Percentiles rank a stretch among this genome's conserved stretches.
phyloP scores from a whole-genome alignment of 1,284 basidiomycete genomes.

The Moniliella sp. region DNA sequence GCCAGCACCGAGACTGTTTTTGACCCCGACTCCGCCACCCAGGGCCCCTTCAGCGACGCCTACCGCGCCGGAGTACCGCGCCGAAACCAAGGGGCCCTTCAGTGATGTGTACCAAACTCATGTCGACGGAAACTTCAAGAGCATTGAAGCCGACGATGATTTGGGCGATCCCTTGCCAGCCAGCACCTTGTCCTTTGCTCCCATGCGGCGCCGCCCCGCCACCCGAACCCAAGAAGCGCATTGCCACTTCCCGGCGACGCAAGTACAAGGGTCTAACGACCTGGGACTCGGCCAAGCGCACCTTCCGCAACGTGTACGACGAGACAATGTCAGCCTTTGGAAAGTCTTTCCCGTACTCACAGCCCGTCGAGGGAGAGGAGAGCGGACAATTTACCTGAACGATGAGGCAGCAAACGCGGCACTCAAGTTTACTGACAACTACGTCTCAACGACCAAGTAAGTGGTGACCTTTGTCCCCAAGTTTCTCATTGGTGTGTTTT shows the following conservation, averaged over 20 bases:
- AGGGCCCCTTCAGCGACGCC: too few relatives aligned
- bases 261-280: conserved; percentile 2
- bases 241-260: background rate
- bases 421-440: conserved; percentile 42
- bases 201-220: too few relatives aligned
- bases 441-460: conserved; percentile 86
- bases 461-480: conserved; percentile 69
- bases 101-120: background rate
- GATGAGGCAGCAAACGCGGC: conserved; percentile 19
- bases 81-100: background rate
- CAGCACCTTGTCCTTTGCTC: too few relatives aligned
- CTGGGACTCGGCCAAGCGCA: conserved; percentile 12
- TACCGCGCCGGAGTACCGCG: too few relatives aligned
- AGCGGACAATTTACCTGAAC: conserved; percentile 23
- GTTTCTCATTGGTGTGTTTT: conserved; percentile 58
- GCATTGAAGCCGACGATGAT: conserved; percentile 31
- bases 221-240: too few relatives aligned
- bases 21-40: too few relatives aligned
- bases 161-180: too few relatives aligned
- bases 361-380: too few relatives aligned
- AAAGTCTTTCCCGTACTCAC: too few relatives aligned
- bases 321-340: too few relatives aligned
- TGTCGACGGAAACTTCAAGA: conserved; percentile 9
- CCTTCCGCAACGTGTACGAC: conserved; percentile 8
- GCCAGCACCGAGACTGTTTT: too few relatives aligned